phyloP scores from a whole-genome alignment of 129 eudicot species.

The Artemisia argyi region DNA sequence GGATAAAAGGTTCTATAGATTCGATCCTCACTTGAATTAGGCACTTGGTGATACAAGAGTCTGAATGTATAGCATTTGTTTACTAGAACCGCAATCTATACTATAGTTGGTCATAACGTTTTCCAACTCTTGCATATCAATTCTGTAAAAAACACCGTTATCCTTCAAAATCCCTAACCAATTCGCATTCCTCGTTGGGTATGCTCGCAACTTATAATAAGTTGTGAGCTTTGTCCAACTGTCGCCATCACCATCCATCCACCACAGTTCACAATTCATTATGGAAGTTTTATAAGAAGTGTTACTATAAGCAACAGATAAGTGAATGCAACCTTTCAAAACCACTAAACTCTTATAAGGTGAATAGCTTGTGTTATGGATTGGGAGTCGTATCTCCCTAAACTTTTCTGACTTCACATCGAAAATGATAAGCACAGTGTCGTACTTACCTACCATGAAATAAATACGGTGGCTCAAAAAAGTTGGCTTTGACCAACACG shows the following conservation, averaged over 20 bases:
- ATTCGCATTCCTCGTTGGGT: background rate
- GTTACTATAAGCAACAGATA: background rate
- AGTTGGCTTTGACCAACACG: background rate
- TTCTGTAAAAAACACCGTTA: background rate
- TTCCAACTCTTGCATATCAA: background rate
- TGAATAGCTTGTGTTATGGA: background rate
- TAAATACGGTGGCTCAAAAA: background rate
- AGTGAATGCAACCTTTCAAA: constrained; percentile 1
- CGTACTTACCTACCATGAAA: background rate
- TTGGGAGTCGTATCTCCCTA: background rate
- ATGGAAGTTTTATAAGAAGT: too few species aligned
- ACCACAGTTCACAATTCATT: background rate
- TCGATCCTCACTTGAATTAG: background rate
- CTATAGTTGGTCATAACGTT: background rate
- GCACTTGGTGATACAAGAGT: background rate
- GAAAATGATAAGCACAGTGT: background rate
- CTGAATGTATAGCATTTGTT: background rate
- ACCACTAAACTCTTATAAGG: background rate
- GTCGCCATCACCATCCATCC: constrained; percentile 3
- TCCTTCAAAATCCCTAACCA: background rate
- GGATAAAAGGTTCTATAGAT: too few species aligned
- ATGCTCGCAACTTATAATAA: too few species aligned
- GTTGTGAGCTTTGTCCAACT: background rate
- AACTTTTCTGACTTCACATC: constrained; percentile 2
- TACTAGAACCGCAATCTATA: background rate